Conservation (phyloP, 257 asterid genomes). For the Solanum clarkiae region DNA sequence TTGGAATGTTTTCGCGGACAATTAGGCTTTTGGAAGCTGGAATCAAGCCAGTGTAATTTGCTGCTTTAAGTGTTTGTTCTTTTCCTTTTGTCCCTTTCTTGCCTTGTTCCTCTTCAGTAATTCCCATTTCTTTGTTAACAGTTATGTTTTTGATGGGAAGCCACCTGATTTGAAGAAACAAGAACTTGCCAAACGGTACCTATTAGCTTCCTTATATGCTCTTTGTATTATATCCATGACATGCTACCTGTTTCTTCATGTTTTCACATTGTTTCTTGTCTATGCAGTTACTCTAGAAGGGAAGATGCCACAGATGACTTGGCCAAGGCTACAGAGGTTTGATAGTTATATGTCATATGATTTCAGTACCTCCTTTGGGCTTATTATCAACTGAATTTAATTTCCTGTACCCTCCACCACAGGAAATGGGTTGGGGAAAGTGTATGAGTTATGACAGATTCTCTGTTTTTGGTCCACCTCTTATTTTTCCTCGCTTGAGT, state of each 20-base stretch:
- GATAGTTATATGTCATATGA: background rate
- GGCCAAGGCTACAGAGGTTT: constrained; percentile 72
- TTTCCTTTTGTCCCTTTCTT: background rate
- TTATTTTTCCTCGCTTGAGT: background rate
- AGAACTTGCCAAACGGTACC: constrained; percentile 95
- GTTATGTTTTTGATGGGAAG: constrained; percentile 92
- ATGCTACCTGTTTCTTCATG: background rate
- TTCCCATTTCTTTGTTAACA: constrained; percentile 9
- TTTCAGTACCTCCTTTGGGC: background rate
- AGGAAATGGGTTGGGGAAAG: background rate
- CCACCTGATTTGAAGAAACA: constrained; percentile 96
- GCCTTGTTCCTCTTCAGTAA: background rate
- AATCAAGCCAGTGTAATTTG: constrained; percentile 82
- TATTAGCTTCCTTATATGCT: constrained; percentile 5
- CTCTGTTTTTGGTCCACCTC: background rate
- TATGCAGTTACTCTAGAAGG: constrained; percentile 72
- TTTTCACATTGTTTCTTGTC: background rate
- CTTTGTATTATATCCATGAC: background rate
- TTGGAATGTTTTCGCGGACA: constrained; percentile 90
- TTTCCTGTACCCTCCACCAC: background rate
- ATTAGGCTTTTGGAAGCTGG: constrained; percentile 98
- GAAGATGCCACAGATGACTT: constrained; percentile 84
- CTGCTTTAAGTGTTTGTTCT: background rate
- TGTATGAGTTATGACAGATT: background rate
- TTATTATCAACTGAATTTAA: background rate